A percentile compares a stretch with the other conserved stretches of the same genome.
These are phyloP conservation scores for Emmonsiellopsis sp. DNA, from an alignment of 2,329 filamentous ascomycete species.

Conservation along the genomic window DNA sequence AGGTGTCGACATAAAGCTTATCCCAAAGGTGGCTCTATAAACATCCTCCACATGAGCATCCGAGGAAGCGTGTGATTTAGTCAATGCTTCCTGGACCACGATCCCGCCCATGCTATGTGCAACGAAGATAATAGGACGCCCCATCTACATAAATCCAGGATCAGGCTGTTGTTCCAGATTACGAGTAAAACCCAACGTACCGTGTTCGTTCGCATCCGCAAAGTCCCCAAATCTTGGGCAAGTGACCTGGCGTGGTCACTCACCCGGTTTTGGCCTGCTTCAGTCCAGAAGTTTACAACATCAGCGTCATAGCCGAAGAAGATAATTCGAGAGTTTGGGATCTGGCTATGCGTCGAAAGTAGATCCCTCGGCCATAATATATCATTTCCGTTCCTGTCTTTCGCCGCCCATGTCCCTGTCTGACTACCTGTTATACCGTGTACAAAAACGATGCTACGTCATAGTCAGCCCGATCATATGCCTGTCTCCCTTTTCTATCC, in stretches of 20 bases:
- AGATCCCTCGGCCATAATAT: neutral
- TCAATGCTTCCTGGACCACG: neutral
- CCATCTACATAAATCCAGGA: too few species aligned
- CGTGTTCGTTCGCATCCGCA: neutral
- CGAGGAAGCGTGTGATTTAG: neutral
- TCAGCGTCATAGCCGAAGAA: neutral
- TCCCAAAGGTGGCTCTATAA: too few species aligned
- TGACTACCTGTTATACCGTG: neutral
- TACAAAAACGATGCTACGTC: neutral
- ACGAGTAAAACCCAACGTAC: too few species aligned
- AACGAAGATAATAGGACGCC: neutral
- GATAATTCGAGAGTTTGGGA: neutral
- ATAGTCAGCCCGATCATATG: too few species aligned
- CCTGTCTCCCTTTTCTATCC: too few species aligned
- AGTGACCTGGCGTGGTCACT: too few species aligned
- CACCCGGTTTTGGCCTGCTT: neutral
- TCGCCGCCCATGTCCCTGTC: neutral
- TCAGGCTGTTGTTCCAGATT: too few species aligned
- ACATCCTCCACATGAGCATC: too few species aligned
- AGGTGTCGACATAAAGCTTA: too few species aligned
- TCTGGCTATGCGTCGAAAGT: neutral
- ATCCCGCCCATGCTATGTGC: neutral
- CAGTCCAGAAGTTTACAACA: neutral
- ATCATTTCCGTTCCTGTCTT: neutral
- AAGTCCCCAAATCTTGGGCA: neutral